Percentiles rank a stretch among this genome's conserved stretches.
These are phyloP conservation scores for Amaranthus tricolor DNA, from an alignment of 179 eudicot genomes.

Conservation along the genomic window DNA sequence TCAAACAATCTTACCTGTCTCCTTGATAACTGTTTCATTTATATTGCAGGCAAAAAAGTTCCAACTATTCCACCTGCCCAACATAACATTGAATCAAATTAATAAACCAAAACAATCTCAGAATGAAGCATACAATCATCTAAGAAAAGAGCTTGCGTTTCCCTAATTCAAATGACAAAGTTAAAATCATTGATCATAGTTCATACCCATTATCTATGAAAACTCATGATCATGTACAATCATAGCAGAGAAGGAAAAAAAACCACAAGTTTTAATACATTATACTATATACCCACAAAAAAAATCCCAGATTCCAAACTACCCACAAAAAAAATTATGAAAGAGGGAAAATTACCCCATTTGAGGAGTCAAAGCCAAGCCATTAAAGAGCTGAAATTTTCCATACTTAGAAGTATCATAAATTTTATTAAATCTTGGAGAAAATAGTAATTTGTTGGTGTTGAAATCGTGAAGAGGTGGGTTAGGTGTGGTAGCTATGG, in stretches of 20 bases:
- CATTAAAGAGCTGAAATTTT: slow-evolving; percentile 62
- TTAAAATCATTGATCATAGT: not conserved
- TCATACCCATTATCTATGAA: not conserved
- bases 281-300: not conserved
- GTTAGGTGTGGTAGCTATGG: slow-evolving; percentile 23
- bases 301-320: slow-evolving; percentile 6
- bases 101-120: not conserved
- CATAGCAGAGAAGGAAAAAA: not conserved
- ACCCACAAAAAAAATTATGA: not conserved
- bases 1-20: slow-evolving; percentile 59
- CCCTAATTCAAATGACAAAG: slow-evolving; percentile 3
- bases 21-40: slow-evolving; percentile 73
- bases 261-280: not conserved
- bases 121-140: not conserved
- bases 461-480: slow-evolving; percentile 12
- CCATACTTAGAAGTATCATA: slow-evolving; percentile 86
- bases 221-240: slow-evolving; percentile 6
- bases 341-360: slow-evolving; percentile 63
- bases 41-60: slow-evolving; percentile 86
- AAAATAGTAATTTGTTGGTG: slow-evolving; percentile 26
- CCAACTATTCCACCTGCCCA: slow-evolving; percentile 97
- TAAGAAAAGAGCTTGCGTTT: slow-evolving; percentile 6
- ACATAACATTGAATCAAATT: slow-evolving; percentile 11
- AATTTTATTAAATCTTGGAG: slow-evolving; percentile 29
- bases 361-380: slow-evolving; percentile 85